These are phyloP conservation scores for Verticillium nubilum DNA, from an alignment of 2,329 filamentous ascomycete genomes.

Conservation along the genomic window DNA sequence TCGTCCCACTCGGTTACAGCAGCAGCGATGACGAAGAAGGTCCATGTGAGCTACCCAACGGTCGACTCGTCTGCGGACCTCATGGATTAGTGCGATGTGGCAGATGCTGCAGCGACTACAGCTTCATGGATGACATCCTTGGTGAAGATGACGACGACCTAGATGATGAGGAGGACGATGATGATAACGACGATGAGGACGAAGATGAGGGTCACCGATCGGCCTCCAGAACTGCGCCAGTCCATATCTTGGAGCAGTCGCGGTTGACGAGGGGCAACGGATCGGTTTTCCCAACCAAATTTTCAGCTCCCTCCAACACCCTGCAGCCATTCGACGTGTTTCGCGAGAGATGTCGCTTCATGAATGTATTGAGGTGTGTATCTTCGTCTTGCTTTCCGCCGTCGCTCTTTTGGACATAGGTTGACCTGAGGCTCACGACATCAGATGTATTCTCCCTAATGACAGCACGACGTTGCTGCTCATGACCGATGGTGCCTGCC, in stretches of 20 bases:
- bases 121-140: constrained; percentile 22
- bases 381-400: too few relatives aligned
- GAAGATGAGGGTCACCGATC: too few relatives aligned
- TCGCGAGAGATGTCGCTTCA: constrained; percentile 6
- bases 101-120: constrained; percentile 28
- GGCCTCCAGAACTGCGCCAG: too few relatives aligned
- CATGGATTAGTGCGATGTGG: constrained; percentile 25
- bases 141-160: constrained; percentile 13
- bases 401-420: too few relatives aligned
- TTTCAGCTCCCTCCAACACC: constrained; percentile 17
- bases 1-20: constrained; percentile 6
- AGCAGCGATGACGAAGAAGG: constrained; percentile 26
- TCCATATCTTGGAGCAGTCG: neutral
- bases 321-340: constrained; percentile 19
- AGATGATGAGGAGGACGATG: constrained; percentile 1
- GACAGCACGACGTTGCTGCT: constrained; percentile 29
- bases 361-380: constrained; percentile 12
- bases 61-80: constrained; percentile 27
- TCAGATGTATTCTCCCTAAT: neutral
- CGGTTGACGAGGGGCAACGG: constrained; percentile 8
- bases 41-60: constrained; percentile 26
- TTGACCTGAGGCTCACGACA: too few relatives aligned
- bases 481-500: constrained; percentile 40
- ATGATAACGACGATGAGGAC: constrained; percentile 3
- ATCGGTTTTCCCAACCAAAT: constrained; percentile 22